Evolutionary conservation across 129 eudicot species (phyloP), one percentile per base, ranked within the genome.

Genomic region (Flaveria robusta): DNA sequence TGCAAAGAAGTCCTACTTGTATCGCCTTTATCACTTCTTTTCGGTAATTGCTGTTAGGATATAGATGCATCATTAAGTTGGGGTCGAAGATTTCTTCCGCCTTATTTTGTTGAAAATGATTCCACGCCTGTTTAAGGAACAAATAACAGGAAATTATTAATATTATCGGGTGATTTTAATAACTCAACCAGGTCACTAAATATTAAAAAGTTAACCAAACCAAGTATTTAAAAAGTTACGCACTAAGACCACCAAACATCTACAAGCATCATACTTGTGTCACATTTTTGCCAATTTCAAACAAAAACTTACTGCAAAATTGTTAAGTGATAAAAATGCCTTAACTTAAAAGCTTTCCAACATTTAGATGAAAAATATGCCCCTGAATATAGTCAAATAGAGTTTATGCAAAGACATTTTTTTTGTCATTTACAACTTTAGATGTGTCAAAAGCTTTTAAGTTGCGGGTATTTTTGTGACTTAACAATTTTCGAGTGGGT

Each of bases 1-100:
- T 63, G 68, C 68, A 63, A 63, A 63, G 68, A 63, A 63, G 68
- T 63, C 68, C 68, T 63, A 63, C 43, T 63, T 63, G 68, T 63
- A 63, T 63, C 23, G 45, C 68, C 15, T 29, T 63, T 29, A 31
- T 63, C 12, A 22, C 68, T 45, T 63, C 68, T 29, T 63, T 63
- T 63, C 8, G 22, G 68, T 29, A 15, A 6, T 29, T 63, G 43
- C 8, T 29, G 68, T 29, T 29, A 29, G 22, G 34, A 59, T 23
- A 59, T 22, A 59, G n/a, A 23, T 59, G 68, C 68, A 63, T 63
- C 68, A 63, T 63, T 63, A 63, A 63, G 68, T 63, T 63, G 11
- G 23, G 68, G 23, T 63, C 68, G 13, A 63, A 63, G 19, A 63
- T 63, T 63, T 63, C 68, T 63, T 63, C 68, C 4, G 2, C 42